Evolutionary conservation across 176 grass and related monocot genomes (phyloP).

Genomic region (Oryza meridionalis): DNA sequence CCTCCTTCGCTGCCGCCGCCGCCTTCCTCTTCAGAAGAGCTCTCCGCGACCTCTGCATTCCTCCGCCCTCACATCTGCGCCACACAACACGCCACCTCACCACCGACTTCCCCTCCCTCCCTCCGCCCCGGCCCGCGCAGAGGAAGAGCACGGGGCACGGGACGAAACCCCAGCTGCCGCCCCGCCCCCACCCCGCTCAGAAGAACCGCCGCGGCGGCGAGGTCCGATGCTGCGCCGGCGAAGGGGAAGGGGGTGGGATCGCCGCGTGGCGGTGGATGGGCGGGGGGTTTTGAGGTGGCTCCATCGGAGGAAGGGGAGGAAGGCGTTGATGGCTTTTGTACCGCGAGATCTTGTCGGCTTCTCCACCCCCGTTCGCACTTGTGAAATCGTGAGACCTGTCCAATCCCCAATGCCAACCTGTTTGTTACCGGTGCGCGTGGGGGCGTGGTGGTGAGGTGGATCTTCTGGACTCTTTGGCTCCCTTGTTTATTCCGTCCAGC

Average conservation of each 20-base stretch:
- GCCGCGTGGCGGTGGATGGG: neutral
- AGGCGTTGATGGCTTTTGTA: slow-evolving; percentile 24
- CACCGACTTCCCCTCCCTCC: neutral
- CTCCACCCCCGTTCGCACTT: neutral
- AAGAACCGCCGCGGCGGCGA: neutral
- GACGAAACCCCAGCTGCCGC: neutral
- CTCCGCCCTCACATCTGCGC: slow-evolving; percentile 48
- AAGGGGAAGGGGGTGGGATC: neutral
- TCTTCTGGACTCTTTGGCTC: neutral
- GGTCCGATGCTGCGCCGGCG: slow-evolving; percentile 13
- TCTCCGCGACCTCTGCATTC: slow-evolving; percentile 92
- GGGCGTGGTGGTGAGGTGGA: slow-evolving; percentile 6
- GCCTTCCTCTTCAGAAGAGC: slow-evolving; percentile 70
- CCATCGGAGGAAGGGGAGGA: slow-evolving; percentile 41
- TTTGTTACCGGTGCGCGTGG: slow-evolving; percentile 8
- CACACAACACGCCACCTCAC: slow-evolving; percentile 1
- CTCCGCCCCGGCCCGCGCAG: no score
- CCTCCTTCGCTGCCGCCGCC: slow-evolving; percentile 55
- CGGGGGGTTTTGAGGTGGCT: slow-evolving; percentile 42
- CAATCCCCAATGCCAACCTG: slow-evolving; percentile 23
- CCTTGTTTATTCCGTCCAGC: slow-evolving; percentile 30
- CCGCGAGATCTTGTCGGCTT: slow-evolving; percentile 47
- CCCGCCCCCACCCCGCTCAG: slow-evolving; percentile 8
- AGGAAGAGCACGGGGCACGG: neutral
- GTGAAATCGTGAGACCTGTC: slow-evolving; percentile 31